Evolutionary conservation across 495 filamentous ascomycete species (phyloP).

Genomic region (Neurospora discreta): DNA sequence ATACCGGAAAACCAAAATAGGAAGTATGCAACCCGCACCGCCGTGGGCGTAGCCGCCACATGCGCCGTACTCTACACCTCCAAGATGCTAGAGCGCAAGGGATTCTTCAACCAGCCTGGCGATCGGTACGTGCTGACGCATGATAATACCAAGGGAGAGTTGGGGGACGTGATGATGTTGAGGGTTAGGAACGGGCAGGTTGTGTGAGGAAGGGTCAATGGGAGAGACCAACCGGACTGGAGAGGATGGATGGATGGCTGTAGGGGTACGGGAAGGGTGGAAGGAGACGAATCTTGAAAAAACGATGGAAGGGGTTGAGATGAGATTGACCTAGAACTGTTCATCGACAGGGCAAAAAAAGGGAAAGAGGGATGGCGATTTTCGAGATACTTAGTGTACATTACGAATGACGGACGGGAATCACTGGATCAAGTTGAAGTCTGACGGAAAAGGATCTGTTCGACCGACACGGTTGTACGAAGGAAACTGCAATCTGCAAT

Average conservation of each 20-base stretch:
- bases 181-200: neutral
- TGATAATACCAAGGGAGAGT: neutral
- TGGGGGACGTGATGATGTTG: neutral
- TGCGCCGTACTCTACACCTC: neutral
- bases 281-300: neutral
- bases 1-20: neutral
- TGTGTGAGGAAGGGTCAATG: neutral
- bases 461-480: neutral
- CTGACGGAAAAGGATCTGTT: neutral
- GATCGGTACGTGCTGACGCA: neutral
- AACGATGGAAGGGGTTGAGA: neutral
- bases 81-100: neutral
- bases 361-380: neutral
- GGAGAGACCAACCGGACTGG: neutral
- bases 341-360: neutral
- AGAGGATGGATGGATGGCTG: no score
- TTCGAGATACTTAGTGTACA: neutral
- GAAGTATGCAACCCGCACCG: neutral
- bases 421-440: neutral
- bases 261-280: neutral
- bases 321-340: neutral
- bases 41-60: neutral
- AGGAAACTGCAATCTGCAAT: neutral
- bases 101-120: neutral
- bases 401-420: neutral